phyloP scores from a whole-genome alignment of 2,329 filamentous ascomycete genomes.

The Phoma sp. region DNA sequence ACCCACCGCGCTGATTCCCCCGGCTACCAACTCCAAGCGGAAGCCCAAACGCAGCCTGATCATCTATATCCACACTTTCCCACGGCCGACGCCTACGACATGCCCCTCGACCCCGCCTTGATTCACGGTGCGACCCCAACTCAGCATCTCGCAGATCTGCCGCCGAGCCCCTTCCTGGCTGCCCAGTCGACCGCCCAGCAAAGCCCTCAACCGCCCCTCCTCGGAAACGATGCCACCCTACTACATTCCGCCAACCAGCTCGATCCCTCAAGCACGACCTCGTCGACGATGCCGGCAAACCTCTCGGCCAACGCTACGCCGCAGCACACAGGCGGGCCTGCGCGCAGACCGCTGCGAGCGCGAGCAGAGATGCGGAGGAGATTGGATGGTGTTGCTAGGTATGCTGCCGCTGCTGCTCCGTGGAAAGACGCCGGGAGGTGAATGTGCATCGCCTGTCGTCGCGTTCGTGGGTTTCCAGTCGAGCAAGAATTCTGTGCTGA shows the following conservation, averaged over 20 bases:
- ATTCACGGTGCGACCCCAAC: conserved; percentile 53
- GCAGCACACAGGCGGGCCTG: conserved; percentile 2
- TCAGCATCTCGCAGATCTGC: conserved; percentile 37
- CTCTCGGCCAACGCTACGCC: too few species aligned
- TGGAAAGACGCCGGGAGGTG: background rate
- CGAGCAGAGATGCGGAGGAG: conserved; percentile 33
- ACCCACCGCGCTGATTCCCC: conserved; percentile 29
- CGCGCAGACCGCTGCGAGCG: conserved; percentile 24
- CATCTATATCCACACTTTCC: conserved; percentile 30
- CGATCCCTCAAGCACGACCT: too few species aligned
- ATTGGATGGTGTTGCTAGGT: conserved; percentile 25
- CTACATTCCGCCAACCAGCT: too few species aligned
- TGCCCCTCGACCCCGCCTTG: conserved; percentile 67
- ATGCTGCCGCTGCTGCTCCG: background rate
- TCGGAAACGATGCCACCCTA: too few species aligned
- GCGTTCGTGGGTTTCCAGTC: too few species aligned
- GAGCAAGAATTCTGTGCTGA: background rate
- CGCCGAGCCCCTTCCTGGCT: conserved; percentile 43
- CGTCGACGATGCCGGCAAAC: too few species aligned
- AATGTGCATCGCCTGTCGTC: background rate
- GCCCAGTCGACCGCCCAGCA: background rate
- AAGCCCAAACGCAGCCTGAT: conserved; percentile 29
- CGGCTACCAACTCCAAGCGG: conserved; percentile 35
- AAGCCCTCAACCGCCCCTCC: background rate
- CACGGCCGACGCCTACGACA: conserved; percentile 54